These are phyloP conservation scores for Chalaropsis ovoidea DNA, from an alignment of 2,329 filamentous ascomycete genomes.

Conservation along the genomic window DNA sequence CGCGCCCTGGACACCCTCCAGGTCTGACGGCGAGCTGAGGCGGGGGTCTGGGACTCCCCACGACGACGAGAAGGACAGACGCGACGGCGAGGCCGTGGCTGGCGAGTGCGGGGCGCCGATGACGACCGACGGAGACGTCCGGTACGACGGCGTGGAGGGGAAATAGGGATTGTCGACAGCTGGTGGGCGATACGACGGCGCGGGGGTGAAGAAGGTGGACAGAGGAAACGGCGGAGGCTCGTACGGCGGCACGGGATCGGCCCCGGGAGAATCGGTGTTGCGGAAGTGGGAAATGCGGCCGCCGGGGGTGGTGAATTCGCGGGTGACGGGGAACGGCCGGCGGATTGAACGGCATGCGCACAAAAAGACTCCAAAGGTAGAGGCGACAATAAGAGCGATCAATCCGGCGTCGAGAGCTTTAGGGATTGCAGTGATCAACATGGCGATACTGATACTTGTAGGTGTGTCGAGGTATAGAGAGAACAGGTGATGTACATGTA, in stretches of 20 bases:
- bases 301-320: constrained; percentile 2
- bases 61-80: constrained; percentile 4
- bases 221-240: constrained; percentile 19
- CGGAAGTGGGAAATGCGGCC: constrained; percentile 5
- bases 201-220: constrained; percentile 12
- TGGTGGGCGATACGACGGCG: background rate
- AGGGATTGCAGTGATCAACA: constrained; percentile 4
- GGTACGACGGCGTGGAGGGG: background rate
- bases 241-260: constrained; percentile 24
- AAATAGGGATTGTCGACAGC: background rate
- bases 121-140: background rate
- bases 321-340: constrained; percentile 16
- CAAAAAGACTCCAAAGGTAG: constrained; percentile 23
- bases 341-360: constrained; percentile 19
- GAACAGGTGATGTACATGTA: constrained; percentile 2
- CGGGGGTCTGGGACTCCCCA: constrained; percentile 3
- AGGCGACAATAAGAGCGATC: constrained; percentile 20
- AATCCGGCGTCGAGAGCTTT: constrained; percentile 19
- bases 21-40: background rate
- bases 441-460: constrained; percentile 10
- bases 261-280: constrained; percentile 15
- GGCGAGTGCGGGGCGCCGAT: background rate
- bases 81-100: background rate
- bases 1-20: background rate
- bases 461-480: background rate